Evolutionary conservation across 1,284 basidiomycete genomes (phyloP).

Genomic region (Clitocybe nebularis): DNA sequence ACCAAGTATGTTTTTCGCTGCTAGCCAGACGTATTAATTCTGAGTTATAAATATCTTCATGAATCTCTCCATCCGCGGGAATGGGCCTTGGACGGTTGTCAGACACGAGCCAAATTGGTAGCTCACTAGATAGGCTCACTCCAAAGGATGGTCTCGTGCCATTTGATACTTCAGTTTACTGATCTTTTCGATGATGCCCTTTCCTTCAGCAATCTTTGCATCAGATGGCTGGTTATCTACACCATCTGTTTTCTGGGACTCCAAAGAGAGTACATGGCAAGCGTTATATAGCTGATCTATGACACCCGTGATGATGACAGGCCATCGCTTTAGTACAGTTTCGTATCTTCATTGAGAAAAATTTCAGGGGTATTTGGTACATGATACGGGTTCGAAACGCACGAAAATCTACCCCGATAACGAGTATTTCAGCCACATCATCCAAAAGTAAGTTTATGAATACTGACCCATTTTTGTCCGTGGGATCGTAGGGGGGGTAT

Average conservation of each 20-base stretch:
- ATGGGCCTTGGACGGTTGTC: conserved; percentile 49
- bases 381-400: conserved; percentile 21
- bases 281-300: conserved; percentile 68
- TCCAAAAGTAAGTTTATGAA: background rate
- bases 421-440: conserved; percentile 2
- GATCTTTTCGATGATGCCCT: conserved; percentile 74
- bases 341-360: conserved; percentile 30
- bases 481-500: conserved; percentile 63
- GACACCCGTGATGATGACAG: conserved; percentile 79
- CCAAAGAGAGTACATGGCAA: conserved; percentile 47
- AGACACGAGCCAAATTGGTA: background rate
- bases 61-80: conserved; percentile 67
- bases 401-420: conserved; percentile 48
- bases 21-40: conserved; percentile 55
- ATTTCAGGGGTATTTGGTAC: background rate
- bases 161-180: conserved; percentile 89
- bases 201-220: conserved; percentile 67
- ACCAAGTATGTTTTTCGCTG: conserved; percentile 75
- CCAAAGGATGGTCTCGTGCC: conserved; percentile 73
- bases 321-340: conserved; percentile 75
- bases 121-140: conserved; percentile 42
- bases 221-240: conserved; percentile 7
- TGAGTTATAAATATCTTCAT: conserved; percentile 68
- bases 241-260: conserved; percentile 14
- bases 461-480: conserved; percentile 53